phyloP scores from a whole-genome alignment of 257 asterid species.

The Plectranthus barbatus region DNA sequence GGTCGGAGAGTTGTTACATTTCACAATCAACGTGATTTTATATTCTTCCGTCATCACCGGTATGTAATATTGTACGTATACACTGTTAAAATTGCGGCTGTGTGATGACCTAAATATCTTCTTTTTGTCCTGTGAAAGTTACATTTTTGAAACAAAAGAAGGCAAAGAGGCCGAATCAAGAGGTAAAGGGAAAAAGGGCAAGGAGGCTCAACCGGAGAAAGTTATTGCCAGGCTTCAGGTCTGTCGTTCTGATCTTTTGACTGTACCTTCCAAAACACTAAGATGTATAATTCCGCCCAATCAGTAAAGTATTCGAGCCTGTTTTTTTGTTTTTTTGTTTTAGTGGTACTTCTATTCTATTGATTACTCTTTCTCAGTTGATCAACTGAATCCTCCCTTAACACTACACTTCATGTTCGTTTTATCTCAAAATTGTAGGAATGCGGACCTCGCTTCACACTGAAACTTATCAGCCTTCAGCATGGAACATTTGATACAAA shows the following conservation, averaged over 20 bases:
- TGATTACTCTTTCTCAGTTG: not conserved
- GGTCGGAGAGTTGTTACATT: constrained; percentile 95
- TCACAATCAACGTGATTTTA: constrained; percentile 92
- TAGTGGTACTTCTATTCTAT: not conserved
- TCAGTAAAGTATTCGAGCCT: too few relatives aligned
- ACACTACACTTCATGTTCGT: not conserved
- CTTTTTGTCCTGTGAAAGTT: constrained; percentile 29
- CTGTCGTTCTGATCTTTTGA: constrained; percentile 25
- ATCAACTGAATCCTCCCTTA: too few relatives aligned
- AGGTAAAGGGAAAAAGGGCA: constrained; percentile 33
- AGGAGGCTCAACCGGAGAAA: constrained; percentile 34
- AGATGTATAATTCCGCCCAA: not conserved
- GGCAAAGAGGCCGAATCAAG: constrained; percentile 40
- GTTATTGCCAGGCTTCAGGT: constrained; percentile 88
- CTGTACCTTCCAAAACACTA: not conserved
- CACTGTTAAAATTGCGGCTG: not conserved
- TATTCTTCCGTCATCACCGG: constrained; percentile 96
- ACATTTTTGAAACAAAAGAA: constrained; percentile 73
- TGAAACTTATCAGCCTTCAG: constrained; percentile 80
- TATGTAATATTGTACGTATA: constrained; percentile 15
- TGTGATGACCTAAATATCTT: constrained; percentile 1
- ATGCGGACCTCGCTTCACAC: constrained; percentile 89
- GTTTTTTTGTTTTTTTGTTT: not conserved
- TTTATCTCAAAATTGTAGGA: constrained; percentile 42
- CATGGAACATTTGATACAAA: constrained; percentile 88